A percentile compares a stretch with the other conserved stretches of the same genome.
These are phyloP conservation scores for Nosema muscidifuracis DNA, from an alignment of 371 early-diverging fungal genomes.

Conservation along the genomic window DNA sequence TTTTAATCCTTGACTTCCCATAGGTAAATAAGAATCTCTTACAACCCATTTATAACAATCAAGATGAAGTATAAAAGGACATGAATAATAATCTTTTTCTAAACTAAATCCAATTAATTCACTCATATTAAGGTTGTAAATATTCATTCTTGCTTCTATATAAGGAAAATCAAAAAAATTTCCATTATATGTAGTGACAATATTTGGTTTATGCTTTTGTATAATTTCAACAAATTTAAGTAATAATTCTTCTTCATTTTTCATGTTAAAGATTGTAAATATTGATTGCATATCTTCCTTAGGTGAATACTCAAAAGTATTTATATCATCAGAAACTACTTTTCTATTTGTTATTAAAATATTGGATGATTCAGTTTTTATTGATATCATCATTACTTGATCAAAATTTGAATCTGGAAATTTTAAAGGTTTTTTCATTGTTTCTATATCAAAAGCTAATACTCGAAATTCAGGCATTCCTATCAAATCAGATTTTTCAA, in stretches of 20 bases:
- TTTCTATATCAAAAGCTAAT: slow-evolving; percentile 96
- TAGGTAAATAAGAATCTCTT: slow-evolving; percentile 93
- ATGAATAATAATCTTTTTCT: slow-evolving; percentile 65
- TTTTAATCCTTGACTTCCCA: slow-evolving; percentile 87
- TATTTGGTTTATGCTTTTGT: slow-evolving; percentile 73
- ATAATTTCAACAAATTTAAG: slow-evolving; percentile 84
- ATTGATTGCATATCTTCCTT: slow-evolving; percentile 80
- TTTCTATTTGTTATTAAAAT: slow-evolving; percentile 91
- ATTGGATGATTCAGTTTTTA: slow-evolving; percentile 66
- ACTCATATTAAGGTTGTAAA: slow-evolving; percentile 37
- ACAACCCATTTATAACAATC: slow-evolving; percentile 98
- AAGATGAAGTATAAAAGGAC: slow-evolving; percentile 78
- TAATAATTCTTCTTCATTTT: slow-evolving; percentile 73
- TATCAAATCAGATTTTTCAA: slow-evolving; percentile 64
- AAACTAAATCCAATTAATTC: slow-evolving; percentile 76
- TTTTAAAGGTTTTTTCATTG: slow-evolving; percentile 90
- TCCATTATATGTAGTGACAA: slow-evolving; percentile 96
- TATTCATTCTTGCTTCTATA: slow-evolving; percentile 70
- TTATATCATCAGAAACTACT: slow-evolving; percentile 86
- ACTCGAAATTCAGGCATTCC: slow-evolving; percentile 75
- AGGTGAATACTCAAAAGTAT: slow-evolving; percentile 92
- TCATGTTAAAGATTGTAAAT: slow-evolving; percentile 91
- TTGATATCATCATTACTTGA: slow-evolving; percentile 97
- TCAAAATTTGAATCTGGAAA: slow-evolving; percentile 88
- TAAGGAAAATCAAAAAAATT: slow-evolving; percentile 99